A percentile compares a stretch with the other conserved stretches of the same genome.
These are phyloP conservation scores for Musa beccarii DNA, from an alignment of 176 grass and related monocot species.

Conservation along the genomic window DNA sequence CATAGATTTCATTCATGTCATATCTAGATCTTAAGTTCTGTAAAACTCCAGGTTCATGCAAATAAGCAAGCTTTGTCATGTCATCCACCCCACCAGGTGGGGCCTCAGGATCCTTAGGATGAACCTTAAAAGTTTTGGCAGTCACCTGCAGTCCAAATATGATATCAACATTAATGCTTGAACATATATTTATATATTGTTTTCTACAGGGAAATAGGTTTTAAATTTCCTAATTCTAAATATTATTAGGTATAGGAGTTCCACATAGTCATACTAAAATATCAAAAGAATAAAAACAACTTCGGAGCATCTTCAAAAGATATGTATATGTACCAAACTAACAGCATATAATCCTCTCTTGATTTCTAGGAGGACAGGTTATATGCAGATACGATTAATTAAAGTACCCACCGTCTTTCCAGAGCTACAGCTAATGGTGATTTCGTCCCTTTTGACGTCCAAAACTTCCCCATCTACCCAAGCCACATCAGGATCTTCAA, in stretches of 20 bases:
- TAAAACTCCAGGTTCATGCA: constrained; percentile 81
- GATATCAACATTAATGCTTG: not conserved
- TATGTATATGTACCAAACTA: not conserved
- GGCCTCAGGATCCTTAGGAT: constrained; percentile 75
- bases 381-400: not conserved
- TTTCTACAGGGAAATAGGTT: not conserved
- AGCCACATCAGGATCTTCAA: constrained; percentile 33
- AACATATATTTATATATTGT: not conserved
- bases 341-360: not conserved
- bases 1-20: constrained; percentile 89
- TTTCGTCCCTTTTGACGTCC: constrained; percentile 23
- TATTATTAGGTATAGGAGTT: not conserved
- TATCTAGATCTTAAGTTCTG: constrained; percentile 85
- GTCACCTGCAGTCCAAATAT: constrained; percentile 43
- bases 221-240: not conserved
- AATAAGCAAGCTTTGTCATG: constrained; percentile 89
- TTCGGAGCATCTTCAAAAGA: too few relatives aligned
- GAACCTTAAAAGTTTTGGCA: constrained; percentile 36
- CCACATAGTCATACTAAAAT: too few relatives aligned
- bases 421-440: constrained; percentile 21
- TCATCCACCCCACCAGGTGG: constrained; percentile 75
- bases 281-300: too few relatives aligned
- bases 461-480: constrained; percentile 40
- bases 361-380: not conserved
- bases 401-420: constrained; percentile 27